These are phyloP conservation scores for Euptelea pleiosperma DNA, from an alignment of 164 flowering plant genomes.

Conservation along the genomic window DNA sequence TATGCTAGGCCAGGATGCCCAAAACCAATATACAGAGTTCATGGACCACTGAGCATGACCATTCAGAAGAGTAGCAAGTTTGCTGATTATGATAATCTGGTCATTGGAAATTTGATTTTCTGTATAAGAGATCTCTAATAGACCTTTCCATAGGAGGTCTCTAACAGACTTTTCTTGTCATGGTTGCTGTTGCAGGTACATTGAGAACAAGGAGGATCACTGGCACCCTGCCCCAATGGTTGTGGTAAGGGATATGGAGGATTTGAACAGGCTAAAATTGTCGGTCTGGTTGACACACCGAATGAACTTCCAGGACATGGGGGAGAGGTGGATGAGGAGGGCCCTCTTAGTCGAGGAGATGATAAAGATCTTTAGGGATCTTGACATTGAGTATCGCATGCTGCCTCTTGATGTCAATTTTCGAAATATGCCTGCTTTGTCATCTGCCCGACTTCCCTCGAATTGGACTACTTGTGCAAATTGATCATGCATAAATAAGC, in stretches of 20 bases:
- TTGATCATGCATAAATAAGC: background rate
- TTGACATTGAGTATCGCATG: constrained; percentile 51
- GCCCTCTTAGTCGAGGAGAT: constrained; percentile 49
- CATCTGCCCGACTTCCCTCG: constrained; percentile 35
- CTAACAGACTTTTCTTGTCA: too few species aligned
- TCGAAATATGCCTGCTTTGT: constrained; percentile 29
- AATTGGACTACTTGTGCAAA: constrained; percentile 27
- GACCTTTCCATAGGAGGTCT: too few species aligned
- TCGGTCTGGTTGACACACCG: constrained; percentile 41
- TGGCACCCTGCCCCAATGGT: constrained; percentile 46
- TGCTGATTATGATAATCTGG: too few species aligned
- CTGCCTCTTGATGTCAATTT: constrained; percentile 52
- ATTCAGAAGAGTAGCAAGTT: too few species aligned
- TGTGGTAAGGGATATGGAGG: constrained; percentile 44
- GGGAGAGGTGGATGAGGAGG: constrained; percentile 49
- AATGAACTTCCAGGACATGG: constrained; percentile 54
- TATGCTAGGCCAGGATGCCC: too few species aligned
- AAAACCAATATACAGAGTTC: too few species aligned
- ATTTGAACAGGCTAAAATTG: constrained; percentile 47
- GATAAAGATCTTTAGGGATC: constrained; percentile 42
- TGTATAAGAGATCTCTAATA: too few species aligned
- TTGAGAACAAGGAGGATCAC: constrained; percentile 45
- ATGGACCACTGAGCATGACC: too few species aligned
- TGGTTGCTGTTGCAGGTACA: constrained; percentile 49
- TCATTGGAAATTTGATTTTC: too few species aligned